Evolutionary conservation across 1,284 basidiomycete species (phyloP).

Genomic region (Phylloporus sp.): DNA sequence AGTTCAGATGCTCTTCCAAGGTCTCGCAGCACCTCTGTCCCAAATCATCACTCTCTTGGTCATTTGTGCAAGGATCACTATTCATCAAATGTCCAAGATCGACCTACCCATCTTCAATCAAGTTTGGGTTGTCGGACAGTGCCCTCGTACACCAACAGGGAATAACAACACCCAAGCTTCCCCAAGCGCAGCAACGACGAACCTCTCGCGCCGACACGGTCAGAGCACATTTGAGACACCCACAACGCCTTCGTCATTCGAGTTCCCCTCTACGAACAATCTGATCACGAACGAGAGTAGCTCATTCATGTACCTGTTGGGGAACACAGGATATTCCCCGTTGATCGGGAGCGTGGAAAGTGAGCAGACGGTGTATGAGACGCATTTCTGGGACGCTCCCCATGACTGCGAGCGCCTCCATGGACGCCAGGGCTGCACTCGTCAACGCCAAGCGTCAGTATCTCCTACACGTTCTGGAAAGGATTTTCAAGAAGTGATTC

Average conservation of each 20-base stretch:
- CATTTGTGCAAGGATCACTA: no score
- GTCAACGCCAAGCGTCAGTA: no score
- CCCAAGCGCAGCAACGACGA: conserved; percentile 41
- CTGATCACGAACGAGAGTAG: conserved; percentile 12
- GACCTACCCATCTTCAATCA: conserved; percentile 80
- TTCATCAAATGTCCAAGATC: conserved; percentile 96
- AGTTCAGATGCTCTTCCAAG: conserved; percentile 84
- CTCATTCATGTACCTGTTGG: conserved; percentile 4
- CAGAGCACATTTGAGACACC: conserved; percentile 38
- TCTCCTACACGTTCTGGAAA: conserved; percentile 17
- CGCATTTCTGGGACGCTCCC: conserved; percentile 17
- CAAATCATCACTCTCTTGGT: conserved; percentile 91
- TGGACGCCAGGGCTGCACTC: no score
- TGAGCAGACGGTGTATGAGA: conserved; percentile 28
- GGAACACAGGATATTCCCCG: conserved; percentile 4
- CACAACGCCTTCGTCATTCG: conserved; percentile 36
- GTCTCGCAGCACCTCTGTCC: conserved; percentile 77
- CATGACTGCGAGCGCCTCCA: neutral
- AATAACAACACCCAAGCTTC: conserved; percentile 49
- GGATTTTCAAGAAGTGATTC: conserved; percentile 39
- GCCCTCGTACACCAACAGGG: conserved; percentile 68
- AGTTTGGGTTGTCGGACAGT: conserved; percentile 76
- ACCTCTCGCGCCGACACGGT: conserved; percentile 37
- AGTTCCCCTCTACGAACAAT: conserved; percentile 35
- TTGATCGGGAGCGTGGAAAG: conserved; percentile 25